Base-by-base conservation (phyloP, 1,139 yeast genomes). In the Kazachstania sp. region DNA sequence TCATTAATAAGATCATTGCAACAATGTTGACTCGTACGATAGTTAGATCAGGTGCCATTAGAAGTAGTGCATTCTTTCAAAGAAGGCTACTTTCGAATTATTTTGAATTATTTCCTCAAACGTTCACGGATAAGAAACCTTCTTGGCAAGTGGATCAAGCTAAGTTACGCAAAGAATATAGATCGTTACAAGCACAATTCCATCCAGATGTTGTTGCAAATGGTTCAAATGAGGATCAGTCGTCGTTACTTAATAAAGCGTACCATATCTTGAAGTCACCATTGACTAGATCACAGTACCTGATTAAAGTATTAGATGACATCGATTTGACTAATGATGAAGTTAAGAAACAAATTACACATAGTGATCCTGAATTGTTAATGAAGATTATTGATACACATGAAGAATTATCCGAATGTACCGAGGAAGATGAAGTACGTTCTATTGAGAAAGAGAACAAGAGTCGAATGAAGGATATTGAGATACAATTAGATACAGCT, bases 321-420 rank as follows among this genome's bases (percentile, higher is more conserved):
- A 64, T 76, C 15, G 78, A 75, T 52, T 54, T 77, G 19, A 63
- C 61, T 15, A 57, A 67, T n/a, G 80, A 77, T 50, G 64, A 59
- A 2, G 52, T 51, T 23, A 55, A 60, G 31, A 55, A 59, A 42
- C 54, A 55, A 34, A 52, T 61, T 6, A 57, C 61, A 37, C 47
- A 54, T 40, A 66, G 70, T 46, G 79, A 86, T 61, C 84, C 84
- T 51, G 75, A 71, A 19, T 69, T 83, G 61, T 66, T 86, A 37
- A 77, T 83, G 81, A 76, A 79, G 42, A 86, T 90, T 31, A 70
- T 90, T 66, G 94, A 87, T 56, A 81, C 86, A 1, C 90, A 87
- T 58, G 95, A 86, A 60, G 73, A 77, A 36, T 70, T 86, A 48
- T 87, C 83, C 53, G 78, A 79, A 60, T 82, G 88, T 1, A 68